phyloP scores from a whole-genome alignment of 345 rosid species.

The Cardamine occulta region DNA sequence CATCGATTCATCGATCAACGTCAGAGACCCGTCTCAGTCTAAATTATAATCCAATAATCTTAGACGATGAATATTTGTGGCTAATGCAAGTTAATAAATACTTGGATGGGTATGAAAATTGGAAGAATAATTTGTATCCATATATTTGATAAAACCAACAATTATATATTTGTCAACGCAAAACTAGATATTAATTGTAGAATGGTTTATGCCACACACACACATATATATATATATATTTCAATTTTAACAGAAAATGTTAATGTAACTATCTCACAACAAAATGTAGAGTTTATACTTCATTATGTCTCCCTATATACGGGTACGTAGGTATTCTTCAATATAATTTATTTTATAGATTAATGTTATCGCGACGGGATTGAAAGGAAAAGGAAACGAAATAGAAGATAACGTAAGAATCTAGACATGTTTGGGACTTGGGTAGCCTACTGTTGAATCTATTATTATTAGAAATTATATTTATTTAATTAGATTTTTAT shows the following conservation, averaged over 20 bases:
- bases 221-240: too few relatives aligned
- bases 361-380: background rate
- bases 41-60: background rate
- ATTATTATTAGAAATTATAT: too few relatives aligned
- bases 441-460: conserved; percentile 33
- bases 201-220: too few relatives aligned
- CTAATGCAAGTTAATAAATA: background rate
- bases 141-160: too few relatives aligned
- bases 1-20: conserved; percentile 17
- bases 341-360: too few relatives aligned
- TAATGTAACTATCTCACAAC: background rate
- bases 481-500: too few relatives aligned
- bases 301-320: too few relatives aligned
- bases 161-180: background rate
- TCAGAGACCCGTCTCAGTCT: conserved; percentile 21
- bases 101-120: background rate
- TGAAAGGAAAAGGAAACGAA: background rate
- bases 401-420: conserved; percentile 35
- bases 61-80: background rate
- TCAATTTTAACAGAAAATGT: background rate
- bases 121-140: background rate
- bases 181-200: too few relatives aligned
- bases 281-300: too few relatives aligned
- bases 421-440: conserved; percentile 41
- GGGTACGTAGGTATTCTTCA: too few relatives aligned